phyloP scores from a whole-genome alignment of 2,329 filamentous ascomycete species.

The Fusarium musae region DNA sequence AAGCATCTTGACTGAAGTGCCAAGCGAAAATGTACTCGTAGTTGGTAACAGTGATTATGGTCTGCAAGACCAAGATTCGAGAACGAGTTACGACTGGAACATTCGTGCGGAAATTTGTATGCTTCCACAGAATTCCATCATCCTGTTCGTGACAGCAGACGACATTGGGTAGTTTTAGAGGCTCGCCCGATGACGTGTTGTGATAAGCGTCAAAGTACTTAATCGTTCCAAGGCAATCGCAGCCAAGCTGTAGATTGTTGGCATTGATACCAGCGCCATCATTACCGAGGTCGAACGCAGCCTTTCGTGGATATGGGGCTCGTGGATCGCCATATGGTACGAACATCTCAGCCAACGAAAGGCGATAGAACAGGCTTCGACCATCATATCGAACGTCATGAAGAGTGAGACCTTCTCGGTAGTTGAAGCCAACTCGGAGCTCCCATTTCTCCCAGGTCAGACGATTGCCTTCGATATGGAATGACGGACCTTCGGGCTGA shows the following conservation, averaged over 20 bases:
- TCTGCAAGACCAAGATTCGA: constrained; percentile 68
- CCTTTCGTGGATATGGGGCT: constrained; percentile 70
- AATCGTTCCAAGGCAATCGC: constrained; percentile 67
- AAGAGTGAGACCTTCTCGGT: constrained; percentile 74
- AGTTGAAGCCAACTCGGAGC: constrained; percentile 75
- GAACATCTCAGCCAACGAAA: constrained; percentile 74
- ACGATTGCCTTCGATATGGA: constrained; percentile 56
- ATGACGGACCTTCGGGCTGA: constrained; percentile 49
- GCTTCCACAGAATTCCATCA: constrained; percentile 70
- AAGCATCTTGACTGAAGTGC: constrained; percentile 64
- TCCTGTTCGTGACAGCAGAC: constrained; percentile 53
- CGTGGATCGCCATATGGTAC: constrained; percentile 68
- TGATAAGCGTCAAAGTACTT: constrained; percentile 52
- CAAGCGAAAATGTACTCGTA: constrained; percentile 65
- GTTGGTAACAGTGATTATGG: constrained; percentile 71
- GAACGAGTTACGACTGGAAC: constrained; percentile 65
- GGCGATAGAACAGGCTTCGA: constrained; percentile 70
- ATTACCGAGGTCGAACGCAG: constrained; percentile 76
- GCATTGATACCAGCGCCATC: constrained; percentile 72
- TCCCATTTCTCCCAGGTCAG: constrained; percentile 72
- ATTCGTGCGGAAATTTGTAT: constrained; percentile 68
- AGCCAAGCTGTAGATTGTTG: constrained; percentile 74
- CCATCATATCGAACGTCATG: constrained; percentile 75
- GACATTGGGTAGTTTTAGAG: constrained; percentile 49
- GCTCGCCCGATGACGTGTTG: constrained; percentile 47